Conservation (phyloP, 257 asterid species). For the Fraxinus pennsylvanica region DNA sequence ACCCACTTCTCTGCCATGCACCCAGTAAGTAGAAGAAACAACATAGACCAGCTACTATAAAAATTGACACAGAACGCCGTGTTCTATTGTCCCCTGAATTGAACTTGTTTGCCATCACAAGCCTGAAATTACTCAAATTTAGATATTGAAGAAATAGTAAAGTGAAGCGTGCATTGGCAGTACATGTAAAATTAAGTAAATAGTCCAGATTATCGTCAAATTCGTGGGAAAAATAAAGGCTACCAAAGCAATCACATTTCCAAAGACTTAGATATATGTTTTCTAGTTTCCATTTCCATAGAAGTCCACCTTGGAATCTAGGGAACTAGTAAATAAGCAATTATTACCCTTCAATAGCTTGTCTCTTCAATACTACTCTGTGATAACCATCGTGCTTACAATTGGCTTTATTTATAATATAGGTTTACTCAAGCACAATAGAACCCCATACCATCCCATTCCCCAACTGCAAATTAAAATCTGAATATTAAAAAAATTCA, state of each 20-base stretch:
- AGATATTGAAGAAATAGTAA: background rate
- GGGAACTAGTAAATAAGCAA: background rate
- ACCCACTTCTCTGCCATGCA: background rate
- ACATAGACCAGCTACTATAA: background rate
- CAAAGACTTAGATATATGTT: background rate
- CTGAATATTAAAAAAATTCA: background rate
- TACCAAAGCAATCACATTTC: background rate
- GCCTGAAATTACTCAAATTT: background rate
- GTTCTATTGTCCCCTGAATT: background rate
- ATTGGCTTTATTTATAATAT: background rate
- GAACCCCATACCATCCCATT: background rate
- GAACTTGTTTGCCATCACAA: background rate
- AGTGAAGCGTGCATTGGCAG: background rate
- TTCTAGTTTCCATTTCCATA: background rate
- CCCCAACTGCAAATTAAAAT: background rate
- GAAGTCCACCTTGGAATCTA: background rate
- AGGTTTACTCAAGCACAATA: background rate
- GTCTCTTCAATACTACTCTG: background rate
- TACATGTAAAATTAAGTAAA: background rate
- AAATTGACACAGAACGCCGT: background rate
- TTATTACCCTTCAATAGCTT: background rate
- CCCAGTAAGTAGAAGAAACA: constrained; percentile 1
- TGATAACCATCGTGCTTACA: background rate
- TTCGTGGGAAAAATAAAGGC: background rate
- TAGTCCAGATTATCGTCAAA: background rate